These are phyloP conservation scores for Zygnema cylindricum DNA, from an alignment of 139 green algal species.

Conservation along the genomic window DNA sequence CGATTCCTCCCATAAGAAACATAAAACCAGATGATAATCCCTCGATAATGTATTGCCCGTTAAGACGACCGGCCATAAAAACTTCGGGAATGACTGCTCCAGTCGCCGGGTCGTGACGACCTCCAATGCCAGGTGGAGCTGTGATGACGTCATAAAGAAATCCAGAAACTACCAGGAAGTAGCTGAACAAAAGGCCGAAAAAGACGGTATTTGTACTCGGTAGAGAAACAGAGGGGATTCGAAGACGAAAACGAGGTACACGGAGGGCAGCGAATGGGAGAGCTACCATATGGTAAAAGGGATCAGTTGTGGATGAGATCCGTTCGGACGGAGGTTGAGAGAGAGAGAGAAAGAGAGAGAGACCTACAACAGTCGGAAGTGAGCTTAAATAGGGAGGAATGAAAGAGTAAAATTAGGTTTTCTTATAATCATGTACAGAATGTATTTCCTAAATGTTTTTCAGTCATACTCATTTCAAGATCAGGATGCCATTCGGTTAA, in stretches of 20 bases:
- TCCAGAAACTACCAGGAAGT: slow-evolving; percentile 60
- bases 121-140: slow-evolving; percentile 55
- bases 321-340: too few relatives aligned
- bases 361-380: too few relatives aligned
- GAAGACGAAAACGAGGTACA: slow-evolving; percentile 42
- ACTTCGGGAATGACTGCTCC: slow-evolving; percentile 49
- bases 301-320: slow-evolving; percentile 28
- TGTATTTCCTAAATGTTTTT: too few relatives aligned
- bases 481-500: too few relatives aligned
- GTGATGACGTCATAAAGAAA: slow-evolving; percentile 57
- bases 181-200: slow-evolving; percentile 29
- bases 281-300: slow-evolving; percentile 33
- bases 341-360: slow-evolving; percentile 1
- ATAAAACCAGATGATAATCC: slow-evolving; percentile 72
- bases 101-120: slow-evolving; percentile 37
- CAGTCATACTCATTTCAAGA: too few relatives aligned
- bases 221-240: background rate
- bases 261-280: slow-evolving; percentile 39
- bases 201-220: slow-evolving; percentile 38
- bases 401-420: too few relatives aligned
- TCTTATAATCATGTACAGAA: too few relatives aligned
- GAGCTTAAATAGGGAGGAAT: too few relatives aligned
- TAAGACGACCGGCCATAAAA: slow-evolving; percentile 73
- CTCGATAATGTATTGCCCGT: slow-evolving; percentile 77
- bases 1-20: slow-evolving; percentile 70